These are phyloP conservation scores for Durusdinium trenchii DNA, from an alignment of 73 alveolate genomes.

Conservation along the genomic window DNA sequence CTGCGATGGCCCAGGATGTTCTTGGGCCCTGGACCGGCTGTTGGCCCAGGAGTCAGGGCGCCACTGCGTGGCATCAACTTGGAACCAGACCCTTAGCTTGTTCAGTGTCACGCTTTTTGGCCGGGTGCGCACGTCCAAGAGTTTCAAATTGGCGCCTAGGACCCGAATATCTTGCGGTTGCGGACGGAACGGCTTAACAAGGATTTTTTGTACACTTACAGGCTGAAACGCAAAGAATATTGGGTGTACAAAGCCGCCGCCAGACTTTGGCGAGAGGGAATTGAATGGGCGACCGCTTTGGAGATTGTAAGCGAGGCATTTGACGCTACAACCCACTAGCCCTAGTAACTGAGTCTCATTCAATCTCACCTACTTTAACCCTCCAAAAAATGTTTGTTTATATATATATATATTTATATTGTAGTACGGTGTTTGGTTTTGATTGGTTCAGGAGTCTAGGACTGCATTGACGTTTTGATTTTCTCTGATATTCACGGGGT, in stretches of 20 bases:
- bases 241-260: not conserved
- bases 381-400: too few species aligned
- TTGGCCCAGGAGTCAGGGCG: not conserved
- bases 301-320: not conserved
- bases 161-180: not conserved
- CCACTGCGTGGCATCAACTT: not conserved
- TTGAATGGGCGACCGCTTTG: not conserved
- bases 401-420: too few species aligned
- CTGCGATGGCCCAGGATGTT: not conserved
- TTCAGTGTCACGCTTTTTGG: not conserved
- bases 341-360: not conserved
- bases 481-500: too few species aligned
- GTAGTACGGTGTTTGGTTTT: too few species aligned
- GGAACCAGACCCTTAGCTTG: not conserved
- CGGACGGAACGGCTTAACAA: not conserved
- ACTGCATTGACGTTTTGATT: too few species aligned
- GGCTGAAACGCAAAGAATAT: too few species aligned
- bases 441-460: too few species aligned
- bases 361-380: not conserved
- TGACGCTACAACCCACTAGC: not conserved
- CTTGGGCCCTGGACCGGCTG: constrained; percentile 25
- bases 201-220: not conserved
- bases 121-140: not conserved
- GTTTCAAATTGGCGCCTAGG: not conserved
- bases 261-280: not conserved